phyloP scores from a whole-genome alignment of 2,329 filamentous ascomycete genomes.

The Curvularia sp. region DNA sequence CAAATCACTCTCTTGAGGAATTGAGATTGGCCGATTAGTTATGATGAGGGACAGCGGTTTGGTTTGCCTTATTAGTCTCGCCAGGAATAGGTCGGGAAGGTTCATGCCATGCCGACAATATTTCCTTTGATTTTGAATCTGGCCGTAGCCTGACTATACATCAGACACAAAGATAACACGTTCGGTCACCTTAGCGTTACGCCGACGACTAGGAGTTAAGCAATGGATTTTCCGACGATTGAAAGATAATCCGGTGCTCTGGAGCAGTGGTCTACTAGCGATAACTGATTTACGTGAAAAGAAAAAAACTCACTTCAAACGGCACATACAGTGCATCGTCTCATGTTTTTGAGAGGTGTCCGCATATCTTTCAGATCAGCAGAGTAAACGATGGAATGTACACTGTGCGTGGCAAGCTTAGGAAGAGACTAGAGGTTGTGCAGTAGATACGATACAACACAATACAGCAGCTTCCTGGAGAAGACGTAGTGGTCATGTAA shows the following conservation, averaged over 20 bases:
- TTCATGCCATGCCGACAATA: neutral
- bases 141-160: neutral
- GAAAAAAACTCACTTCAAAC: neutral
- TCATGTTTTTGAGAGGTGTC: neutral
- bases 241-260: neutral
- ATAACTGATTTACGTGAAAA: neutral
- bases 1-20: neutral
- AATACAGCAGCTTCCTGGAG: too few relatives aligned
- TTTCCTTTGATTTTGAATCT: neutral
- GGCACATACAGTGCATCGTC: neutral
- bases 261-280: neutral
- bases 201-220: neutral
- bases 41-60: neutral
- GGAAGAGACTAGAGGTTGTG: too few relatives aligned
- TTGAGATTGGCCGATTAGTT: neutral
- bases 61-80: neutral
- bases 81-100: neutral
- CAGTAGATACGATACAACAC: too few relatives aligned
- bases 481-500: too few relatives aligned
- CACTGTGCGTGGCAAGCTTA: too few relatives aligned
- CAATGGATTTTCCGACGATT: neutral
- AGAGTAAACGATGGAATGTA: neutral
- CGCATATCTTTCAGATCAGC: neutral
- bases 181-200: neutral
- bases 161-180: neutral